Conservation (phyloP, 169 alveolate species). For the Cyclospora cayetanensis region DNA sequence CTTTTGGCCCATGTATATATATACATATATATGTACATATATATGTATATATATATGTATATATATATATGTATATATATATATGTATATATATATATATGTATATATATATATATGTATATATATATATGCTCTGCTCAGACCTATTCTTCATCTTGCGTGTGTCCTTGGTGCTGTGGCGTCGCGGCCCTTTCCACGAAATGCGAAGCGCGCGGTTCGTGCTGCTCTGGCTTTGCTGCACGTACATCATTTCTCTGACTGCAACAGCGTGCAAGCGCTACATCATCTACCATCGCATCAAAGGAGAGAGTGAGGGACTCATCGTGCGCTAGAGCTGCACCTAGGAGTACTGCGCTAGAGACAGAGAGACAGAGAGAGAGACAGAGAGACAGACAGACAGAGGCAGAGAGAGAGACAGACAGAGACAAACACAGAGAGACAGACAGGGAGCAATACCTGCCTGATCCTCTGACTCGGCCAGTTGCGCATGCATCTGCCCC, state of each 20-base stretch:
- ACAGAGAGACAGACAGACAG: neutral
- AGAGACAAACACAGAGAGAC: too few species aligned
- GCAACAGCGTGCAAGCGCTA: slow-evolving; percentile 39
- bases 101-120: too few species aligned
- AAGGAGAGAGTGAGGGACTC: neutral
- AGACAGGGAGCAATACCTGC: neutral
- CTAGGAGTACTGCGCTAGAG: neutral
- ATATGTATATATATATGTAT: too few species aligned
- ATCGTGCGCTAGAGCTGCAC: neutral
- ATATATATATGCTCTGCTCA: neutral
- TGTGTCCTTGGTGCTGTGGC: slow-evolving; percentile 44
- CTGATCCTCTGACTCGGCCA: neutral
- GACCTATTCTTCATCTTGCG: slow-evolving; percentile 60
- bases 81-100: too few species aligned
- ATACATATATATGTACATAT: too few species aligned
- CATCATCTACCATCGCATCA: slow-evolving; percentile 51
- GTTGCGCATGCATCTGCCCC: neutral
- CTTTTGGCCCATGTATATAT: neutral
- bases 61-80: too few species aligned
- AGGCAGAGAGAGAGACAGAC: too few species aligned
- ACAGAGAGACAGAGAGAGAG: neutral
- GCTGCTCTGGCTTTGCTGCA: slow-evolving; percentile 39
- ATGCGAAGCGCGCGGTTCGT: slow-evolving; percentile 40
- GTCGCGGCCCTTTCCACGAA: slow-evolving; percentile 21
- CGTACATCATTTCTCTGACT: slow-evolving; percentile 33